Base-by-base conservation (phyloP, 2,329 filamentous ascomycete genomes). In the Alternaria viburni region DNA sequence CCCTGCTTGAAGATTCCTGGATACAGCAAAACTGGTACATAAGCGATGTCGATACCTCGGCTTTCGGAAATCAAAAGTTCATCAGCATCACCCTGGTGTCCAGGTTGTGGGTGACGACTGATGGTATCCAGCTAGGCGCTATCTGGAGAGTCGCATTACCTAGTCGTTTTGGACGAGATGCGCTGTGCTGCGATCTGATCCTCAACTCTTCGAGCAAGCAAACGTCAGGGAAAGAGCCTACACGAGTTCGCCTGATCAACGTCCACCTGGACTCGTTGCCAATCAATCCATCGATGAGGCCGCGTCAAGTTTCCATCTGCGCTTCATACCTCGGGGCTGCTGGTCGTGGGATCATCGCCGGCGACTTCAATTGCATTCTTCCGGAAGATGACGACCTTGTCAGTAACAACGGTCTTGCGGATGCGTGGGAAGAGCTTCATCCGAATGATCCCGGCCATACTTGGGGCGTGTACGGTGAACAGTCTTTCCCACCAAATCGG, bases 221-320 rank as follows among this genome's bases (percentile, higher is more conserved):
- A 4, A 59, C 13, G 2, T 45, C 45, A 0, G 26, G 13, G 11
- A 41, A 8, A 52, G 28, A 5, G 6, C 1, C 36, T 6, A 23
- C 58, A 4, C 55, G 30, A 3, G 21, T 62, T 19, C 59, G 59
- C 9, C 49, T 62, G 0, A 43, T 59, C 8, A 62, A 62, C 17
- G 59, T 49, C 41, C 55, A 62, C 28, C 21, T 62, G 41, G 59
- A 62, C 30, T 59, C 55, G 0, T 7, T 62, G 17, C 43, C 55
- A 25, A 59, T 62, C 17, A 58, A 59, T 6, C 55, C 59, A 41
- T 62, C 59, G 23, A 55, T 58, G 21, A 62, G 59, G 43, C 54
- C 55, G 15, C 28, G 11, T 12, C 54, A 62, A 43, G 41, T 62
- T 15, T 23, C 41, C 28, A 41, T 54, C 23, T 6, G 21, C 28